Conservation (phyloP, 495 filamentous ascomycete genomes). For the Parachaetomium inaequale region DNA sequence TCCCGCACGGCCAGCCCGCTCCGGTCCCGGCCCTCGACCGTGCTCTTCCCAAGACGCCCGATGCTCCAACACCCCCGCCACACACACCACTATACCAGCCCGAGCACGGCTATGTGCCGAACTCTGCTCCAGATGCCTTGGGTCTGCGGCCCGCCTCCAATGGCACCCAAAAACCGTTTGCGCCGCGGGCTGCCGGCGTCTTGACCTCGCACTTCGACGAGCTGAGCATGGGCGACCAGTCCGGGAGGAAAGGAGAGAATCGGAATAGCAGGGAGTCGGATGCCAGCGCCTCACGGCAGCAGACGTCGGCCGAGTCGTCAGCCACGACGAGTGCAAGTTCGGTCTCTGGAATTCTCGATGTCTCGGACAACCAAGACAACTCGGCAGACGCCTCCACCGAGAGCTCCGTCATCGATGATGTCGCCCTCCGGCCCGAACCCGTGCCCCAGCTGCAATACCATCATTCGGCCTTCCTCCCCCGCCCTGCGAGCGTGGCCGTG, state of each 20-base stretch:
- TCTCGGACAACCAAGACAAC: conserved; percentile 37
- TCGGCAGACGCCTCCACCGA: conserved; percentile 41
- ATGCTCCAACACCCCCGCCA: conserved; percentile 37
- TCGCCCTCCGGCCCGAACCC: conserved; percentile 33
- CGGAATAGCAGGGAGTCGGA: conserved; percentile 49
- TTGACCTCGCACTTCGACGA: conserved; percentile 32
- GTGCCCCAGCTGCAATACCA: conserved; percentile 57
- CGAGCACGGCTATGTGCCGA: conserved; percentile 5
- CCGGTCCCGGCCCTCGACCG: conserved; percentile 26
- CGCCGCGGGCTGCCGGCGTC: conserved; percentile 11
- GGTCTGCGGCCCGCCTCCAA: conserved; percentile 3
- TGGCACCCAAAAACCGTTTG: conserved; percentile 17
- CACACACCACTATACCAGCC: conserved; percentile 34
- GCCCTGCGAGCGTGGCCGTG: conserved; percentile 35
- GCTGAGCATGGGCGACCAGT: conserved; percentile 32
- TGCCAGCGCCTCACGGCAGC: conserved; percentile 44
- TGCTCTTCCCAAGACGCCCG: conserved; percentile 35
- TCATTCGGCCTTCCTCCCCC: conserved; percentile 44
- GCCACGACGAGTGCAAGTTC: conserved; percentile 50
- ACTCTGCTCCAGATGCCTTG: conserved; percentile 9
- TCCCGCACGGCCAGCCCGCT: conserved; percentile 12
- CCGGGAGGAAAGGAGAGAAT: conserved; percentile 34
- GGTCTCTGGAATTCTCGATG: conserved; percentile 45
- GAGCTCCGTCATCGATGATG: conserved; percentile 41
- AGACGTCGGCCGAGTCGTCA: conserved; percentile 43